Conservation (phyloP, 2,329 filamentous ascomycete genomes). For the Ophiostoma sp. region DNA sequence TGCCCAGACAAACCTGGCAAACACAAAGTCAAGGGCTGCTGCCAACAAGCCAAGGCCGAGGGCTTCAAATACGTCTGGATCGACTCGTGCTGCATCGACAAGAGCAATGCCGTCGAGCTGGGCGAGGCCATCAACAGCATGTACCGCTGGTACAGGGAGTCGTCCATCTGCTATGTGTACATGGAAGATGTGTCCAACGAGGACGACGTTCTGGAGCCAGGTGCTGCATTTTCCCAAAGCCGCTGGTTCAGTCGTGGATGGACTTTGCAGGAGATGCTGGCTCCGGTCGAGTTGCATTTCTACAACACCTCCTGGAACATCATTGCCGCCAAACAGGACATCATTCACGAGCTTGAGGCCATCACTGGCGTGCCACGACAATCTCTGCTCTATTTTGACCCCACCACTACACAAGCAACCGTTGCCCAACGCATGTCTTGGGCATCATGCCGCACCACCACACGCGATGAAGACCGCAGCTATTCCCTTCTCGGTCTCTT, state of each 20-base stretch:
- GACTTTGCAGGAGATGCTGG: conserved; percentile 68
- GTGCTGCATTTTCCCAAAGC: conserved; percentile 18
- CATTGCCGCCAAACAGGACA: conserved; percentile 20
- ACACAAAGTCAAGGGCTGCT: neutral
- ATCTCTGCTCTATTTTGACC: conserved; percentile 13
- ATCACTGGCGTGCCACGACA: conserved; percentile 27
- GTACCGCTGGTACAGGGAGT: conserved; percentile 27
- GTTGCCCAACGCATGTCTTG: conserved; percentile 37
- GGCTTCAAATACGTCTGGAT: conserved; percentile 25
- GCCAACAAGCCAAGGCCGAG: neutral
- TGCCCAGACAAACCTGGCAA: conserved; percentile 1
- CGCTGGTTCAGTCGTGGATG: conserved; percentile 49
- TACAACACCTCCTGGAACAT: conserved; percentile 24
- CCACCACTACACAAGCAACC: conserved; percentile 13
- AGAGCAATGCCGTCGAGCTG: conserved; percentile 28
- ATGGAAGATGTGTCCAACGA: conserved; percentile 15
- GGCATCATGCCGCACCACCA: conserved; percentile 34
- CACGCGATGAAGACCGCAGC: conserved; percentile 34
- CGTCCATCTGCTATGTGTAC: conserved; percentile 27
- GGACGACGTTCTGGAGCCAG: neutral
- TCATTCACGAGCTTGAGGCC: neutral
- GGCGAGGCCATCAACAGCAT: conserved; percentile 29
- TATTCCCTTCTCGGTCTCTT: conserved; percentile 39
- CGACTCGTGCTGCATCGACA: conserved; percentile 32
- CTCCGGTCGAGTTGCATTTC: conserved; percentile 36